phyloP scores from a whole-genome alignment of 1,284 basidiomycete species.

The Sparassis latifolia region DNA sequence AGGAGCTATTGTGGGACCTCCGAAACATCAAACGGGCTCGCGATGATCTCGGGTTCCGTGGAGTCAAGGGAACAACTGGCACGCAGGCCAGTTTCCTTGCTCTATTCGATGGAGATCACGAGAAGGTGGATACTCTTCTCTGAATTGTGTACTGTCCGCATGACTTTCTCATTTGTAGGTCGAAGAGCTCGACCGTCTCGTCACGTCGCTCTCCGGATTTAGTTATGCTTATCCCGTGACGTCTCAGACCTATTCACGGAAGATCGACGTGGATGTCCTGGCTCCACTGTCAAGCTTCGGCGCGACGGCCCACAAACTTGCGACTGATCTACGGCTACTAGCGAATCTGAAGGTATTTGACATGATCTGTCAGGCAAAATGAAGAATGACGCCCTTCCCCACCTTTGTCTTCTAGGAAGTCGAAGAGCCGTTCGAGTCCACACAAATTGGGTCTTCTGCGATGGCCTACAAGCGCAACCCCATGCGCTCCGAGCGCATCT shows the following conservation, averaged over 20 bases:
- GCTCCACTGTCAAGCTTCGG: slow-evolving; percentile 87
- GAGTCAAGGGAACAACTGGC: slow-evolving; percentile 98
- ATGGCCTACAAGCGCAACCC: slow-evolving; percentile 99
- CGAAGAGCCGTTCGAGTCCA: slow-evolving; percentile 98
- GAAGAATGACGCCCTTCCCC: not conserved
- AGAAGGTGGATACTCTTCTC: slow-evolving; percentile 53
- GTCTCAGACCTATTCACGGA: slow-evolving; percentile 97
- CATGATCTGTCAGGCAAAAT: not conserved
- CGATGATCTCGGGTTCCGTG: slow-evolving; percentile 94
- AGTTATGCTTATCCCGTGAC: slow-evolving; percentile 95
- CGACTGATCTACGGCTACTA: slow-evolving; percentile 88
- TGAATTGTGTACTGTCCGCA: not conserved
- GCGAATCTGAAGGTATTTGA: slow-evolving; percentile 79
- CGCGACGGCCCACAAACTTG: slow-evolving; percentile 96
- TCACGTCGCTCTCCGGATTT: slow-evolving; percentile 90
- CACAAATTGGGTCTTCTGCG: slow-evolving; percentile 96
- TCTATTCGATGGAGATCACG: slow-evolving; percentile 93
- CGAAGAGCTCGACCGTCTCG: slow-evolving; percentile 82
- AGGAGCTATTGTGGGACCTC: slow-evolving; percentile 96
- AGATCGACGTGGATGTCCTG: slow-evolving; percentile 94
- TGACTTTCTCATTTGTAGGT: slow-evolving; percentile 43
- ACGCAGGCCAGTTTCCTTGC: slow-evolving; percentile 96
- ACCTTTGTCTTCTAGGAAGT: slow-evolving; percentile 57
- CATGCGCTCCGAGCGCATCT: slow-evolving; percentile 97
- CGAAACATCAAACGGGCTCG: slow-evolving; percentile 88